These are phyloP conservation scores for Colletotrichum lupini DNA, from an alignment of 2,329 filamentous ascomycete species.

Conservation along the genomic window DNA sequence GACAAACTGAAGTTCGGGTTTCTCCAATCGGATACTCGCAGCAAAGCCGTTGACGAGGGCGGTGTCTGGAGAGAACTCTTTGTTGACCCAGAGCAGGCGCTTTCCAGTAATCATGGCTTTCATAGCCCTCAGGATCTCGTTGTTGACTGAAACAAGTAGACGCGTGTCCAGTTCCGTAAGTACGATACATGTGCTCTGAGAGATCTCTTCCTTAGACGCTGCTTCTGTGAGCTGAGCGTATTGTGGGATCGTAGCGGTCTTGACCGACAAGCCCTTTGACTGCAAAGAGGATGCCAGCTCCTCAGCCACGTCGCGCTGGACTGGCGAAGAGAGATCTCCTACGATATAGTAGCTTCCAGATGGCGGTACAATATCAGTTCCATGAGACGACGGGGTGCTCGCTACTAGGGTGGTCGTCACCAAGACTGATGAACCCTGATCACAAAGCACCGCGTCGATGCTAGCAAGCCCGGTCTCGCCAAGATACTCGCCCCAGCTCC, in stretches of 20 bases:
- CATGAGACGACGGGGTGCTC: background rate
- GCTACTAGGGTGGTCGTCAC: background rate
- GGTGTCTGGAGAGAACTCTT: constrained; percentile 7
- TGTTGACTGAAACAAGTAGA: background rate
- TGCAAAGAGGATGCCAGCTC: background rate
- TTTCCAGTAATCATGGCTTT: constrained; percentile 14
- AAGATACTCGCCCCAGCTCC: background rate
- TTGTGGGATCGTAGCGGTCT: background rate
- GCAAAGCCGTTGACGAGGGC: constrained; percentile 24
- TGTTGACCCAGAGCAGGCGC: constrained; percentile 20
- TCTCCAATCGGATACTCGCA: background rate
- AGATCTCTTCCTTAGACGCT: background rate
- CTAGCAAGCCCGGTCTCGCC: background rate
- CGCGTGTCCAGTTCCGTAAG: background rate
- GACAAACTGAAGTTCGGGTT: background rate
- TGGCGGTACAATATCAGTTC: background rate
- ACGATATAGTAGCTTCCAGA: background rate
- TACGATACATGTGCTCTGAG: background rate
- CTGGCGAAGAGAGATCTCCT: background rate
- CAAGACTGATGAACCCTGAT: background rate
- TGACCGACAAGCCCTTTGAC: background rate
- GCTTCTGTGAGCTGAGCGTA: background rate
- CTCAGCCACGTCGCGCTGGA: background rate
- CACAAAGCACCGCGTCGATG: background rate
- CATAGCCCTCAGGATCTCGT: background rate